These are phyloP conservation scores for Castanea crenata DNA, from an alignment of 306 rosid species.

Conservation along the genomic window DNA sequence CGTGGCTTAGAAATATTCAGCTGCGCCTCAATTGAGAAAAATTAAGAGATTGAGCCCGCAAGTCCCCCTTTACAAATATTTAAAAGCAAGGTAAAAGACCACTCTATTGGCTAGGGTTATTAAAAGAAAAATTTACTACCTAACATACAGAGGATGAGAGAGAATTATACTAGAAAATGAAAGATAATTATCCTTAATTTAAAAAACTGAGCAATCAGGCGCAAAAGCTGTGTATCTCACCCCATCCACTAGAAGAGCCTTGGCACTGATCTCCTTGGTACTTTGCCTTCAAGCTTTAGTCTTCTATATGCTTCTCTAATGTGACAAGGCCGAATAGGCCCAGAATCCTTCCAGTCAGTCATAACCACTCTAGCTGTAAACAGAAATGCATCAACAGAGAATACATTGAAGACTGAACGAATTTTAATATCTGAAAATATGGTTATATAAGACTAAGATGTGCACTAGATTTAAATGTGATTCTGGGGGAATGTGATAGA, in stretches of 20 bases:
- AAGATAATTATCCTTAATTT: not conserved
- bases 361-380: constrained; percentile 9
- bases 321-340: constrained; percentile 4
- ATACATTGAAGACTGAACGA: not conserved
- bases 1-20: not conserved
- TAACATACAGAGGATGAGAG: not conserved
- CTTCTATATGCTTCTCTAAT: constrained; percentile 11
- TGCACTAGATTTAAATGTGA: not conserved
- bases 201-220: not conserved
- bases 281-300: constrained; percentile 13
- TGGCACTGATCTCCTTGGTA: not conserved
- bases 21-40: not conserved
- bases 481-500: not conserved
- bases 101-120: not conserved
- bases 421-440: not conserved
- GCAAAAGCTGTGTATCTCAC: not conserved
- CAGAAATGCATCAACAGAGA: not conserved
- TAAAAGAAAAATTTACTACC: not conserved
- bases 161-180: not conserved
- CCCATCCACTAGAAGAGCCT: constrained; percentile 2
- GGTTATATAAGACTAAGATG: not conserved
- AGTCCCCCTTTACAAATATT: not conserved
- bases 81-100: not conserved
- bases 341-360: not conserved
- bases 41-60: not conserved